phyloP scores from a whole-genome alignment of 1,284 basidiomycete genomes.

The Xanthoconium separans region DNA sequence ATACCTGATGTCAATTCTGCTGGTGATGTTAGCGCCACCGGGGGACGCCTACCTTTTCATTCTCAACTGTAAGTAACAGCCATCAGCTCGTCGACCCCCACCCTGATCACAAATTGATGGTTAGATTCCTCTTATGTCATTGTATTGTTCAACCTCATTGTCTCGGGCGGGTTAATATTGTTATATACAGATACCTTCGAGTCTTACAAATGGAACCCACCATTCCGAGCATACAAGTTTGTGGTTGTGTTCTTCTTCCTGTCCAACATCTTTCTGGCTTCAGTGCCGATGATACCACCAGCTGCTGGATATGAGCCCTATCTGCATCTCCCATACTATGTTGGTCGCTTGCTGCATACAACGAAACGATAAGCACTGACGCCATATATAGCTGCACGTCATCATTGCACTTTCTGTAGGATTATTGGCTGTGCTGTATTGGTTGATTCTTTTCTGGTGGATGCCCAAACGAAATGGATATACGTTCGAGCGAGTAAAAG shows the following conservation, averaged over 20 bases:
- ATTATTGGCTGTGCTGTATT: slow-evolving; percentile 54
- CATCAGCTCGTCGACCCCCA: background rate
- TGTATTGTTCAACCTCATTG: slow-evolving; percentile 55
- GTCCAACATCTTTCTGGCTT: slow-evolving; percentile 60
- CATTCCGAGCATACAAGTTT: slow-evolving; percentile 52
- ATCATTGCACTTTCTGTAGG: slow-evolving; percentile 51
- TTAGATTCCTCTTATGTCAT: slow-evolving; percentile 55
- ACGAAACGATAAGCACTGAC: background rate
- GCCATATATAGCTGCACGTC: slow-evolving; percentile 46
- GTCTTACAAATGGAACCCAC: slow-evolving; percentile 57
- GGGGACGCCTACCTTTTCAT: slow-evolving; percentile 71
- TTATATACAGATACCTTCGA: slow-evolving; percentile 48
- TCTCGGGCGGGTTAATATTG: slow-evolving; percentile 58
- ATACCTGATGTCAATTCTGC: slow-evolving; percentile 50
- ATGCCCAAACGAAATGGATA: slow-evolving; percentile 54
- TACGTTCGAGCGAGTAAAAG: slow-evolving; percentile 45
- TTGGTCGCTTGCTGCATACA: slow-evolving; percentile 32
- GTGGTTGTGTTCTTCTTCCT: slow-evolving; percentile 55
- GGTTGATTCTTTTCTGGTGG: slow-evolving; percentile 57
- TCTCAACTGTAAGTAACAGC: slow-evolving; percentile 49
- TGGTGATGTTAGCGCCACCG: slow-evolving; percentile 52
- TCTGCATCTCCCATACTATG: slow-evolving; percentile 62
- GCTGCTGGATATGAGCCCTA: slow-evolving; percentile 50
- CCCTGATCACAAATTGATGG: slow-evolving; percentile 1
- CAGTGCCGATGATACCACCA: slow-evolving; percentile 62